These are phyloP conservation scores for Alternaria hordeiaustralica DNA, from an alignment of 2,329 filamentous ascomycete genomes.

Conservation along the genomic window DNA sequence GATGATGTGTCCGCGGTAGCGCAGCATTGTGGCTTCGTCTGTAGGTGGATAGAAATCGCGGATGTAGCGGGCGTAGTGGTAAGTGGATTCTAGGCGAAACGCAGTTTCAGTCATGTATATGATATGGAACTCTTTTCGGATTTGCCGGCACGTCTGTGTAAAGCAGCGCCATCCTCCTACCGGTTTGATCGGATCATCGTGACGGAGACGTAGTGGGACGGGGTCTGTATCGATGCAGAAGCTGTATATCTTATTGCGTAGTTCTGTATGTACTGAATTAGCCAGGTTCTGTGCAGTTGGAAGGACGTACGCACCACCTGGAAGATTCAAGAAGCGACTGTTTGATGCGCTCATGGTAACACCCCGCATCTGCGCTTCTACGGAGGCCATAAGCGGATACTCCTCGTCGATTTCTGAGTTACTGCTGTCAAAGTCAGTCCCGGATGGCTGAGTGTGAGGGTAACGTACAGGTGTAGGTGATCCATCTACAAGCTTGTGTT, in stretches of 20 bases:
- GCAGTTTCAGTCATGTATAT: conserved; percentile 5
- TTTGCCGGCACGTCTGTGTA: conserved; percentile 12
- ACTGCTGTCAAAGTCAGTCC: neutral
- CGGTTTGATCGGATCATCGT: neutral
- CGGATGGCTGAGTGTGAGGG: no score
- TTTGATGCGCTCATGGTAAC: neutral
- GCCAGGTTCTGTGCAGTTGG: neutral
- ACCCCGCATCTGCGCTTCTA: neutral
- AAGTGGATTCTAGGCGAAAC: neutral
- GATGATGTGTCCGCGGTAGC: neutral
- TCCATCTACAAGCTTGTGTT: neutral
- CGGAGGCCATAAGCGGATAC: neutral
- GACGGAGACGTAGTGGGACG: neutral
- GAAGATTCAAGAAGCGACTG: neutral
- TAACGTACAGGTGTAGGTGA: neutral
- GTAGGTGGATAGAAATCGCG: neutral
- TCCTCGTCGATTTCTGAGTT: neutral
- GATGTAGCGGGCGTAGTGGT: neutral
- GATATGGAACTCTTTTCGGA: conserved; percentile 22
- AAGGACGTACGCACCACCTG: neutral
- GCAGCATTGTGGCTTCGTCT: neutral
- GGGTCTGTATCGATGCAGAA: neutral
- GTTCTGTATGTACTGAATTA: neutral
- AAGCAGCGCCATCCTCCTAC: neutral
- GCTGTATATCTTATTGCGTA: neutral